Conservation (phyloP, 805 yeast species). For the Candida arabinofermentans region DNA sequence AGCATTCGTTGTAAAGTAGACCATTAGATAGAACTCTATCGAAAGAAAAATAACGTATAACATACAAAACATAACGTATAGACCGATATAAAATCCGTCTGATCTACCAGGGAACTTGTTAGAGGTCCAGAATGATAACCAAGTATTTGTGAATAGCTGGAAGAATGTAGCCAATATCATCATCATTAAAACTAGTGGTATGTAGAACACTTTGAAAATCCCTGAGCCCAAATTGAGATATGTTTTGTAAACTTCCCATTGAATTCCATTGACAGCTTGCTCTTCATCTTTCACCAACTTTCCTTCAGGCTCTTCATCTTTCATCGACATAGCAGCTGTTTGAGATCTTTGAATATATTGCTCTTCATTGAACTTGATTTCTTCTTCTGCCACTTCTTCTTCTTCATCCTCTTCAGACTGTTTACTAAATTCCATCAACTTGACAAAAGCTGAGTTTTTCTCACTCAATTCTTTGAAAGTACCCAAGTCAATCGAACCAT, state of each 20-base stretch:
- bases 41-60: conserved; percentile 43
- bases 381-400: conserved; percentile 22
- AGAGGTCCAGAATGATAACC: conserved; percentile 81
- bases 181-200: conserved; percentile 14
- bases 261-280: conserved; percentile 34
- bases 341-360: conserved; percentile 11
- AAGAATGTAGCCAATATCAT: conserved; percentile 42
- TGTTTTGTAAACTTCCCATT: conserved; percentile 41
- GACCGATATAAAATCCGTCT: conserved; percentile 63
- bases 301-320: conserved; percentile 35
- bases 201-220: conserved; percentile 37
- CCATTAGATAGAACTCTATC: conserved; percentile 43
- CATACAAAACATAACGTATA: conserved; percentile 59
- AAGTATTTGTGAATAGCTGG: conserved; percentile 57
- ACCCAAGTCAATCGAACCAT: conserved; percentile 58
- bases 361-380: conserved; percentile 4
- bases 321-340: conserved; percentile 41
- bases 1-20: conserved; percentile 49
- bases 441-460: conserved; percentile 43
- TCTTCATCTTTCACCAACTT: conserved; percentile 29
- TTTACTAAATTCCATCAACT: conserved; percentile 42
- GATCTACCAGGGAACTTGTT: conserved; percentile 41
- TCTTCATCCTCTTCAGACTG: conserved; percentile 9
- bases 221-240: conserved; percentile 59
- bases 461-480: conserved; percentile 48